Evolutionary conservation across 2,329 filamentous ascomycete genomes (phyloP), one percentile per base, ranked within the genome.

Genomic region (Alternaria rosae): DNA sequence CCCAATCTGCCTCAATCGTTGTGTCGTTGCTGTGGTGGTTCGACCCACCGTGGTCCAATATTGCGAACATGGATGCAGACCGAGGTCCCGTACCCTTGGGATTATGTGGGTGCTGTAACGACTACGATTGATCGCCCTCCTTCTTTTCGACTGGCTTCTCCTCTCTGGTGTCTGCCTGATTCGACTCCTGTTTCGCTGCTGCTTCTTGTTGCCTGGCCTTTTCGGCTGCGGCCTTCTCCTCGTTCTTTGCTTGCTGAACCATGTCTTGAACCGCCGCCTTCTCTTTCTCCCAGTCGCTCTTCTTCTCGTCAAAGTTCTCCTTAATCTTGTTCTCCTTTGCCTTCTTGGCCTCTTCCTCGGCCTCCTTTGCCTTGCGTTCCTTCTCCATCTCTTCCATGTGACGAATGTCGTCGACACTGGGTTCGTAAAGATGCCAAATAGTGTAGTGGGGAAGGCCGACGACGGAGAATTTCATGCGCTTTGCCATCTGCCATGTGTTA

Each of bases 371-470:
- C 66, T 92, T 86, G 57, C 91, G 89, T 77, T 98, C 94, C 67
- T 89, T 85, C 76, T 98, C 94, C 94, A 98, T 97, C 81, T 97
- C 93, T 87, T 94, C 94, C 95, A 99, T 99, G 76, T 98, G 95
- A 62, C 92, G 90, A 66, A 98, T 92, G 74, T 99, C 95, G 75
- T 99, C 95, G 15, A 97, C 92, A 73, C 93, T 97, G n/a, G 95
- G 95, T 80, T 99, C 95, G 83, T 99, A 99, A 74, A 99, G 85
- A 89, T 99, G 95, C 95, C 95, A 99, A 68, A 99, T 97, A 1
- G 93, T 97, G 80, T 99, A 99, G 78, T 99, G 95, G 7, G 95
- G 95, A 48, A 99, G 85, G 30, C 95, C 95, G 61, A 99, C 91
- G 17, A 99, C 95, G 0, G 94, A 97, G 76, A 92, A 98, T 62